Evolutionary conservation across 1,284 basidiomycete species (phyloP), one percentile per base, ranked within the genome.

Genomic region (Albatrellus sp.): DNA sequence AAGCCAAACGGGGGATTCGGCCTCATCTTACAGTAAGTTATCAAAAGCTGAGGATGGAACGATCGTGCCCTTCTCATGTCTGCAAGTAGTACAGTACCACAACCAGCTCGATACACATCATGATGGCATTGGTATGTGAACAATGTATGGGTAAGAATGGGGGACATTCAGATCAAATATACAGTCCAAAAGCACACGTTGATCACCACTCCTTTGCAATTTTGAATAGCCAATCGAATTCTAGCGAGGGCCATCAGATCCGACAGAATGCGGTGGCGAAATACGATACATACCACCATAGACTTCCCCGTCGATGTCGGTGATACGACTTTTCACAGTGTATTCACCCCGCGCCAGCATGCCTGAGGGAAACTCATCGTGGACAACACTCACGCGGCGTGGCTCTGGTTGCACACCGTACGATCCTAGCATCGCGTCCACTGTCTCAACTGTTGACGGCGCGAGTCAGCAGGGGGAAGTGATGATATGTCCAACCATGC

Each of bases 361-460:
- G n/a, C 90, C 90, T 42, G 78, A 79, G 3, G 87, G 87, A 17
- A 84, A 83, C 54, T 84, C 79, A 52, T 88, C 86, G 2, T 81
- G 65, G 4, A 81, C 78, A 59, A 89, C 88, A 61, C 80, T 73
- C 62, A 82, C 84, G 47, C 53, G 60, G 55, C 85, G 82, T 6
- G 78, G 55, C 39, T 75, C 66, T 12, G 80, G 70, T 47, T 69
- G 62, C 20, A 83, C 80, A 5, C 85, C 81, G 60, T 88, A 93
- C 2, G 87, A 90, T 24, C 90, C 90, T 31, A 92, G 74, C 90
- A 93, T 93, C 57, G 87, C 76, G 55, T 92, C 89, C 57, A 90
- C 60, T 62, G 85, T 90, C 61, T 90, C 90, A 53, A 91, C 89
- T 89, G 55, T 8, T 39, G 33, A 11, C 44, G 24, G 24, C 10